Percentiles rank a stretch among this genome's conserved stretches.
phyloP scores from a whole-genome alignment of 805 yeast genomes.

The Candida orba region DNA sequence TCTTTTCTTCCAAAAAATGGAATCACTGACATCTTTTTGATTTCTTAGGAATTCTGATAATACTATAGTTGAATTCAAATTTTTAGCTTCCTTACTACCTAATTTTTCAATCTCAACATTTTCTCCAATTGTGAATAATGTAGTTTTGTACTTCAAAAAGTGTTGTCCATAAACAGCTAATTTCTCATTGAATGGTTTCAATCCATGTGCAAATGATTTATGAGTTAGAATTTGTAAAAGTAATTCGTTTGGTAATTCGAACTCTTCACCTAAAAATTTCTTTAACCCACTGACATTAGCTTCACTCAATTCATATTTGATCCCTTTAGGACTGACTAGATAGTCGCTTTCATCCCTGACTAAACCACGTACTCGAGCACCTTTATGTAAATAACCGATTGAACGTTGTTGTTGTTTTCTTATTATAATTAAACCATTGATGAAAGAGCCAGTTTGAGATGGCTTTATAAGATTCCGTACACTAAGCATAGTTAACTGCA shows the following conservation, averaged over 20 bases:
- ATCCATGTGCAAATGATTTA: slow-evolving; percentile 90
- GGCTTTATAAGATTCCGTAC: slow-evolving; percentile 7
- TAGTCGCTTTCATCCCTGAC: slow-evolving; percentile 62
- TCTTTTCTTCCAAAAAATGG: slow-evolving; percentile 63
- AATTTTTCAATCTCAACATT: slow-evolving; percentile 28
- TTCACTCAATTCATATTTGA: slow-evolving; percentile 44
- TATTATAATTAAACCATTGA: neutral
- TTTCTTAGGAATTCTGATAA: slow-evolving; percentile 45
- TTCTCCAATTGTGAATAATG: slow-evolving; percentile 24
- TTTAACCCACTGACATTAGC: slow-evolving; percentile 44
- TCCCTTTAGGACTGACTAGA: slow-evolving; percentile 41
- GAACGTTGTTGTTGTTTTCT: slow-evolving; percentile 16
- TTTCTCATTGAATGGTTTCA: slow-evolving; percentile 83
- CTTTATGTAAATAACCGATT: slow-evolving; percentile 34
- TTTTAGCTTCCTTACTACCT: slow-evolving; percentile 49
- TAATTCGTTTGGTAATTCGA: slow-evolving; percentile 49
- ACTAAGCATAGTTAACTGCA: slow-evolving; percentile 6
- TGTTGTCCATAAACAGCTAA: slow-evolving; percentile 67
- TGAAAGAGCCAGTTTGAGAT: neutral
- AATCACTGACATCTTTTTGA: slow-evolving; percentile 34
- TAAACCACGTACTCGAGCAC: slow-evolving; percentile 60
- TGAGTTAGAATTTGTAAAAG: slow-evolving; percentile 82
- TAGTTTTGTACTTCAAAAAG: slow-evolving; percentile 39
- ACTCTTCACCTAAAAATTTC: slow-evolving; percentile 41
- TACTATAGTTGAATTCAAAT: slow-evolving; percentile 41